These are phyloP conservation scores for Austropuccinia psidii DNA, from an alignment of 1,284 basidiomycete genomes.

Conservation along the genomic window DNA sequence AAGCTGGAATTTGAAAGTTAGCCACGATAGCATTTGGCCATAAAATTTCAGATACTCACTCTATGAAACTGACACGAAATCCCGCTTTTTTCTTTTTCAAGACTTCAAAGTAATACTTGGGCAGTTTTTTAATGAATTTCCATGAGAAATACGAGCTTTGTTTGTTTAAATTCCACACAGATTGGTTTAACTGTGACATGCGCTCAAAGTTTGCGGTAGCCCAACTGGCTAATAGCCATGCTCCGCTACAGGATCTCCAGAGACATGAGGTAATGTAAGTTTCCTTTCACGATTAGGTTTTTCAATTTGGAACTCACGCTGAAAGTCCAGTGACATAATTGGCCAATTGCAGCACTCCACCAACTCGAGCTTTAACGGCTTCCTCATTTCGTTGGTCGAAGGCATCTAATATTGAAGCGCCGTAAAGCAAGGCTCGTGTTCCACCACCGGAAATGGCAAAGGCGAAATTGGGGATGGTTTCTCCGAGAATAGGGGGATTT, in stretches of 20 bases:
- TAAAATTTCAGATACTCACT: conserved; percentile 1
- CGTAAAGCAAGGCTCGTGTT: conserved; percentile 10
- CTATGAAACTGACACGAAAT: conserved; percentile 30
- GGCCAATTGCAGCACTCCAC: conserved; percentile 25
- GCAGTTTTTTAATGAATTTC: background rate
- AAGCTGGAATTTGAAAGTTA: background rate
- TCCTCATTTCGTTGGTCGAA: conserved; percentile 21
- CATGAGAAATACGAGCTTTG: conserved; percentile 25
- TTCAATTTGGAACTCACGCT: conserved; percentile 10
- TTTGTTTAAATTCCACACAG: conserved; percentile 23
- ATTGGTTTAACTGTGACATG: conserved; percentile 9
- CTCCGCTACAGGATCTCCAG: background rate
- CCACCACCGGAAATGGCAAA: conserved; percentile 34
- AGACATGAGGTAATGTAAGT: no score
- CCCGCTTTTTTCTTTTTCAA: conserved; percentile 20
- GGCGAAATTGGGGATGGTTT: conserved; percentile 20
- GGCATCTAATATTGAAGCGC: conserved; percentile 23
- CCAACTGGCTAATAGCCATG: conserved; percentile 31
- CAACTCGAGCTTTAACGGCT: conserved; percentile 24
- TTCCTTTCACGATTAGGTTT: no score
- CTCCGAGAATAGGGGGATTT: background rate
- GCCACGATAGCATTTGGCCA: background rate
- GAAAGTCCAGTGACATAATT: conserved; percentile 36
- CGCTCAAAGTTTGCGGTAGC: conserved; percentile 30
- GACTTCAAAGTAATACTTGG: conserved; percentile 6